Evolutionary conservation across 306 rosid genomes (phyloP), one percentile per base, ranked within the genome.

Genomic region (Urtica urens): DNA sequence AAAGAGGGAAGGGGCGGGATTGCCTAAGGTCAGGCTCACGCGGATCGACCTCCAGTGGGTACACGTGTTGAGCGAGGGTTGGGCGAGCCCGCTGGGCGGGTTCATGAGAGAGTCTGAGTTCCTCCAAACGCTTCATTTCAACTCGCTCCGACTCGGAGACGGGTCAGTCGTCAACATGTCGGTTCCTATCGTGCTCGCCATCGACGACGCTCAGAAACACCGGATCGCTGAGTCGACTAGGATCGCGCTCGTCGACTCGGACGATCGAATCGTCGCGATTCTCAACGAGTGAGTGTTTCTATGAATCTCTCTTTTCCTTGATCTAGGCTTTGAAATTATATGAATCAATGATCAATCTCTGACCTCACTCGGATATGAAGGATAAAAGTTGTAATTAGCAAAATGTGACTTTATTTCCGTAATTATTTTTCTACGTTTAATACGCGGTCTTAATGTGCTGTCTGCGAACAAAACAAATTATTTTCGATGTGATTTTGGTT

Each of bases 51-150:
- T 77, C 12, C 75, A 85, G 35, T 92, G 99, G 96, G 81, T 82
- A 22, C 99, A 92, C 5, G 99, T 85, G 3, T 80, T 92, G 24
- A 79, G 96, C 69, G 99, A 92, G 70, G 99, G 99, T 0, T 92
- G 99, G 99, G 93, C 99, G 3, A 85, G 93, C 13, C 99, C 99
- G 1, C 78, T 92, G 7, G 18, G 57, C 0, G 99, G 99, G 34
- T 92, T 92, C 79, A 85, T 92, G 99, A 77, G 76, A 68, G 93
- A 92, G 55, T 61, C 69, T n/a, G 96, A 92, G 99, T 85, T 92
- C 96, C 99, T 92, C 99, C 99, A 85, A 92, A 92, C 96, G 72
- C 99, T 92, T 85, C 99, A 92, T 92, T 92, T 92, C 50, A 81
- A 81, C 59, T 72, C 96, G 1, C 87, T 92, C 70, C 79, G 94